These are phyloP conservation scores for Epichloe elymi DNA, from an alignment of 2,329 filamentous ascomycete species.

Conservation along the genomic window DNA sequence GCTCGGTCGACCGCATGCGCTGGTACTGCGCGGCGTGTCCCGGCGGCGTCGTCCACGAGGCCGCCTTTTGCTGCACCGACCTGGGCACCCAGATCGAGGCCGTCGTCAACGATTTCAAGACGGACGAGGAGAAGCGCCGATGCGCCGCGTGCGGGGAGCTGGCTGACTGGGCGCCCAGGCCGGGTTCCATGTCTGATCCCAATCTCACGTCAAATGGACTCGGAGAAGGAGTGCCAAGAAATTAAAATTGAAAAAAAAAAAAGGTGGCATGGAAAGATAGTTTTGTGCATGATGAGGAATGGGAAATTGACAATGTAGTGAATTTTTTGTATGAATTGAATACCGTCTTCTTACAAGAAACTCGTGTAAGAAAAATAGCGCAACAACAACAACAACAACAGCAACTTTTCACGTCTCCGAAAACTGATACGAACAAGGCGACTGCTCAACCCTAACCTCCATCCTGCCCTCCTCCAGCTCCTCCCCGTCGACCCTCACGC, in stretches of 20 bases:
- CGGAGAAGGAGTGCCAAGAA: no score
- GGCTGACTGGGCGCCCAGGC: conserved; percentile 55
- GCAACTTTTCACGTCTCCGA: conserved; percentile 47
- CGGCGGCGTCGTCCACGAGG: conserved; percentile 63
- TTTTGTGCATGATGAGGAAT: no score
- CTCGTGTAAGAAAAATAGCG: no score
- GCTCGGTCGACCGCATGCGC: conserved; percentile 61
- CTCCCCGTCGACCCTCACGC: conserved; percentile 65
- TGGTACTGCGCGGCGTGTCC: conserved; percentile 77
- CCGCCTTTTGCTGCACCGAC: conserved; percentile 76
- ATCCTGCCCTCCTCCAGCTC: conserved; percentile 77
- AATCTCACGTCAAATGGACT: conserved; percentile 24
- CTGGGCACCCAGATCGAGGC: conserved; percentile 89
- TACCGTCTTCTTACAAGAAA: no score
- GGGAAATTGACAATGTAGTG: no score
- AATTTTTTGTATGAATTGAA: no score
- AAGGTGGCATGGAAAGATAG: no score
- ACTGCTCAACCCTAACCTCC: conserved; percentile 72
- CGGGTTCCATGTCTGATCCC: conserved; percentile 45
- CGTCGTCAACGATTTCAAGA: conserved; percentile 72
- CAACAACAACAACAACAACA: no score
- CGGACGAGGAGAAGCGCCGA: conserved; percentile 50
- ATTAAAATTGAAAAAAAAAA: no score
- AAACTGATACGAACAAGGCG: conserved; percentile 65
- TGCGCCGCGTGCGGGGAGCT: conserved; percentile 67